Evolutionary conservation across 2,329 filamentous ascomycete genomes (phyloP).

Genomic region (Pyrenophora graminea): DNA sequence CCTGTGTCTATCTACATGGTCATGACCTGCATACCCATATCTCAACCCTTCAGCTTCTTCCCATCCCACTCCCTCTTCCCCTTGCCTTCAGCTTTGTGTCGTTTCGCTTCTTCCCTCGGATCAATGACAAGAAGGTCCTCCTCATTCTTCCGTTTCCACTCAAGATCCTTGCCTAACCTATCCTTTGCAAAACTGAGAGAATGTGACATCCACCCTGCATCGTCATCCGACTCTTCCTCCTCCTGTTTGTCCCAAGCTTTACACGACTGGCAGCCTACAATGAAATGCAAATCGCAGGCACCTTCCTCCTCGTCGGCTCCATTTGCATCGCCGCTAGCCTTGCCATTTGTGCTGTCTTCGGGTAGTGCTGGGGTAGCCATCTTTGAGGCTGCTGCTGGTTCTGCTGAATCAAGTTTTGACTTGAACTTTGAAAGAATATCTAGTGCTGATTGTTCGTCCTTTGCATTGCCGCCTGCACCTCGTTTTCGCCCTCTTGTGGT

Average conservation of each 20-base stretch:
- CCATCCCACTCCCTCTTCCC: slow-evolving; percentile 37
- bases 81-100: slow-evolving; percentile 63
- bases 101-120: slow-evolving; percentile 78
- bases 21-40: slow-evolving; percentile 1
- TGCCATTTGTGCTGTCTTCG: slow-evolving; percentile 21
- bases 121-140: slow-evolving; percentile 94
- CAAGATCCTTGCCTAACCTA: slow-evolving; percentile 85
- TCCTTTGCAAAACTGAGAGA: slow-evolving; percentile 85
- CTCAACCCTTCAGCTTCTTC: slow-evolving; percentile 25
- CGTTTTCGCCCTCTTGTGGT: slow-evolving; percentile 73
- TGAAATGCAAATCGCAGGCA: slow-evolving; percentile 92
- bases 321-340: slow-evolving; percentile 5
- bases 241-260: slow-evolving; percentile 78
- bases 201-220: slow-evolving; percentile 82
- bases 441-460: slow-evolving; percentile 60
- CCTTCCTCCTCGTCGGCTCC: slow-evolving; percentile 48
- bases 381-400: slow-evolving; percentile 42
- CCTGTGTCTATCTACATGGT: background rate
- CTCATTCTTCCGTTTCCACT: slow-evolving; percentile 86
- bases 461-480: slow-evolving; percentile 59
- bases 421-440: slow-evolving; percentile 79
- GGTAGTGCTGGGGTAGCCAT: slow-evolving; percentile 34
- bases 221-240: slow-evolving; percentile 61
- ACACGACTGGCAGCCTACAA: slow-evolving; percentile 92
- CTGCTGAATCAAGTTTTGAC: slow-evolving; percentile 64